phyloP scores from a whole-genome alignment of 2,329 filamentous ascomycete species.

The Hymenoscyphus salicellus region DNA sequence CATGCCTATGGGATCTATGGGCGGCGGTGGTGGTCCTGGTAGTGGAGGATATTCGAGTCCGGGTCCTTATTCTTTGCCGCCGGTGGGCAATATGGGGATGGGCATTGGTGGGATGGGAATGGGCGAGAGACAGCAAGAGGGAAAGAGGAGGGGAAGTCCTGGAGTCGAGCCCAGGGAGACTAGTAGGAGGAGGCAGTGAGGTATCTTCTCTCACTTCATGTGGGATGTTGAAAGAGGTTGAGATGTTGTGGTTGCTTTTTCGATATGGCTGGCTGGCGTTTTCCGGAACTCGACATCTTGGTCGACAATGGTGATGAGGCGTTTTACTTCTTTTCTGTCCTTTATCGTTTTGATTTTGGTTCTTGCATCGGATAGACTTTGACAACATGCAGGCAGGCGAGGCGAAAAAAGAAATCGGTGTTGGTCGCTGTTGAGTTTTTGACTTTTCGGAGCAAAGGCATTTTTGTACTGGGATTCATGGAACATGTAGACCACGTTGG shows the following conservation, averaged over 20 bases:
- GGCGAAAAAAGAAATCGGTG: no score
- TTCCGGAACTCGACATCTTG: not conserved
- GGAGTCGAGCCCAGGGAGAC: constrained; percentile 46
- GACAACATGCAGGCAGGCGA: no score
- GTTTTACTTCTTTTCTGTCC: not conserved
- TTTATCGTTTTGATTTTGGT: not conserved
- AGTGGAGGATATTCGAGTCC: constrained; percentile 32
- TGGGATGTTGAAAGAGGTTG: not conserved
- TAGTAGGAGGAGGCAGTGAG: constrained; percentile 44
- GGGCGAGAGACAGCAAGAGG: constrained; percentile 27
- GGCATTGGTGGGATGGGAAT: not conserved
- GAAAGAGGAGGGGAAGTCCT: constrained; percentile 54
- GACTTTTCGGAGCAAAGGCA: no score
- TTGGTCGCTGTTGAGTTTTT: no score
- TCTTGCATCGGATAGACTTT: not conserved
- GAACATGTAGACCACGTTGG: no score
- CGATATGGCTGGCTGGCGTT: not conserved
- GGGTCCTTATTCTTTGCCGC: constrained; percentile 7
- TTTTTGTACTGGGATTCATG: no score
- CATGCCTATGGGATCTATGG: constrained; percentile 28
- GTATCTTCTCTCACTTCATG: not conserved
- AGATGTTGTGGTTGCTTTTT: not conserved
- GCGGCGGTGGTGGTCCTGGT: constrained; percentile 35
- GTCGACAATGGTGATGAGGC: not conserved
- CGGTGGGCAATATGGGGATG: not conserved